Conservation (phyloP, 352 stramenopile genomes). For the Pilasporangium apinafurcum region DNA sequence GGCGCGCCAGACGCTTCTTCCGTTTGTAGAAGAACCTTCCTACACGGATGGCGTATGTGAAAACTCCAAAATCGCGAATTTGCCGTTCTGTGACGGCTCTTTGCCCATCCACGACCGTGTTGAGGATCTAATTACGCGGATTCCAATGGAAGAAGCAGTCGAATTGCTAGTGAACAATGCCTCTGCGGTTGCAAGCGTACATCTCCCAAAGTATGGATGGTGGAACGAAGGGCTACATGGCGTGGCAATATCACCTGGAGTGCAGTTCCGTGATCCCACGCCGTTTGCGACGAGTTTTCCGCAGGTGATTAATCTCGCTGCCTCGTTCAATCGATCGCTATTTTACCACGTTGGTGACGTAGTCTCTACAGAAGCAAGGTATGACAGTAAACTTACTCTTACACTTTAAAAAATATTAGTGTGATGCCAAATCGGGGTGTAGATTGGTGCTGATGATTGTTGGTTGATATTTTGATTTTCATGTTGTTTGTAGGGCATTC, state of each 20-base stretch:
- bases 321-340: constrained; percentile 86
- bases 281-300: constrained; percentile 87
- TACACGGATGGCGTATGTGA: constrained; percentile 50
- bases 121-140: constrained; percentile 49
- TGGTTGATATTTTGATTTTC: not conserved
- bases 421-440: too few species aligned
- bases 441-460: too few species aligned
- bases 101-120: constrained; percentile 51
- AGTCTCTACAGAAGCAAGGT: constrained; percentile 77
- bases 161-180: constrained; percentile 65
- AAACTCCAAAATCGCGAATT: constrained; percentile 19
- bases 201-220: constrained; percentile 77
- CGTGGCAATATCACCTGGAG: constrained; percentile 60
- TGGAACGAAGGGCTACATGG: constrained; percentile 89
- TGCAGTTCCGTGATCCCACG: constrained; percentile 44
- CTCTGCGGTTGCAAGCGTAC: constrained; percentile 12
- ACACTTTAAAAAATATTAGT: not conserved
- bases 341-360: constrained; percentile 68
- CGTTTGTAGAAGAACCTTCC: too few species aligned
- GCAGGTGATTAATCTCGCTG: constrained; percentile 66
- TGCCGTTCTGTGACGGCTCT: constrained; percentile 67
- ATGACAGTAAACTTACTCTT: not conserved
- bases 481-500: constrained; percentile 36
- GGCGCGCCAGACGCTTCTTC: too few species aligned
- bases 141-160: constrained; percentile 67